A percentile compares a stretch with the other conserved stretches of the same genome.
These are phyloP conservation scores for Omphalotus olearius DNA, from an alignment of 1,284 basidiomycete genomes.

Conservation along the genomic window DNA sequence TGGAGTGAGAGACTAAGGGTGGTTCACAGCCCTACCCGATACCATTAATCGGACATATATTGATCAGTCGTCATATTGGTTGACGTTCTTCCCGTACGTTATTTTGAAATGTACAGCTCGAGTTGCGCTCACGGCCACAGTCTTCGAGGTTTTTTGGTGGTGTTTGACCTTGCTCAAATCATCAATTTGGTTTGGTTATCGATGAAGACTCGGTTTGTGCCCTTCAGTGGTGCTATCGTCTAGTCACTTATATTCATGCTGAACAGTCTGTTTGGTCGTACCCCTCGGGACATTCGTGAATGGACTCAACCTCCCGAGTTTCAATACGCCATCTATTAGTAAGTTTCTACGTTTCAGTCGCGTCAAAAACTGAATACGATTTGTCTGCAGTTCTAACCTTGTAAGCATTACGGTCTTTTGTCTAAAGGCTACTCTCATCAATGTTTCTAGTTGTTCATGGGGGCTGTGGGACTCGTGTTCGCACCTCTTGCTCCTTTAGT, in stretches of 20 bases:
- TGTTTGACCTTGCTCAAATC: constrained; percentile 96
- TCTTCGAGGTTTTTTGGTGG: constrained; percentile 86
- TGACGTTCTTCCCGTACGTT: constrained; percentile 87
- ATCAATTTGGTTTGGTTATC: constrained; percentile 86
- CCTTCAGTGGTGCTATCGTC: not conserved
- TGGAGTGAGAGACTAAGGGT: not conserved
- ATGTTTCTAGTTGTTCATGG: constrained; percentile 73
- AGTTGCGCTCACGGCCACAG: constrained; percentile 29
- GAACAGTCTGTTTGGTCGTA: constrained; percentile 82
- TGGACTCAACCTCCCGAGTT: constrained; percentile 96
- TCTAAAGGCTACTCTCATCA: constrained; percentile 10
- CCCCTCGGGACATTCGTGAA: constrained; percentile 92
- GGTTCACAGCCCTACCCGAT: constrained; percentile 56
- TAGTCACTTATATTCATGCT: not conserved
- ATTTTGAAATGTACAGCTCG: not conserved
- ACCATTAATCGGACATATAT: constrained; percentile 79
- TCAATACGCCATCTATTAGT: constrained; percentile 89
- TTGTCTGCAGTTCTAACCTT: constrained; percentile 51
- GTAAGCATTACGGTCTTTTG: constrained; percentile 30
- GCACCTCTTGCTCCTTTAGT: constrained; percentile 91
- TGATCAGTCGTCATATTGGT: constrained; percentile 85
- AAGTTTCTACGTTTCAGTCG: constrained; percentile 26
- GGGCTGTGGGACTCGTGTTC: constrained; percentile 83
- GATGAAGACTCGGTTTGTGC: constrained; percentile 56
- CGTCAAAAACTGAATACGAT: constrained; percentile 10